Base-by-base conservation (phyloP, 768 basidiomycete genomes). In the Rhizopogon vulgaris region DNA sequence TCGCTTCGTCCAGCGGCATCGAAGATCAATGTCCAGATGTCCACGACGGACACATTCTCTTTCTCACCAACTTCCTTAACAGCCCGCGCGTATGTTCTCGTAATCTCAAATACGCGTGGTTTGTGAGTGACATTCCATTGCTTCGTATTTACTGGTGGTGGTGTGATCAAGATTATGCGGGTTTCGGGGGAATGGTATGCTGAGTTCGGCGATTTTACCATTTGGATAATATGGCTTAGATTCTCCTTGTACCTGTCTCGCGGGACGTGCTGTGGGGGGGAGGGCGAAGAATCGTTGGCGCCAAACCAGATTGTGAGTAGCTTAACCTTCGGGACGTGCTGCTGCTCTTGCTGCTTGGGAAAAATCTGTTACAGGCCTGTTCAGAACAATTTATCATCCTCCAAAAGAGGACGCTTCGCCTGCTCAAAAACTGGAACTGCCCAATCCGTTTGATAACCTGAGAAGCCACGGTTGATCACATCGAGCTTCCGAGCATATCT, bases 401-500 rank as follows among this genome's bases (percentile, higher is more conserved):
- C 12, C 4, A 6, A 6, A 22, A 24, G 22, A 40, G 39, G 22
- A 6, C 2, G 2, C 47, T 47, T 54, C 56, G 84, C 89, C 76
- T 86, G 83, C 60, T 87, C 77, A 52, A 94, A 79, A 25, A 91
- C 78, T 2, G 88, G 87, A 36, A 93, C 69, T 5, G 76, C 84
- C 92, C 92, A 94, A 30, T 85, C 82, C 1, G 90, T 86, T 61
- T 89, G 94, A 69, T 94, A 95, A 3, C 92, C 92, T 32, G 79
- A 76, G 34, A 84, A 73, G 1, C 94, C 94, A 45, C 93, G 82
- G 63, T 94, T 95, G 55, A 94, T 57, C 15, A 95, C 83, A 61
- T 96, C 94, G 28, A 92, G 67, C 66, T 84, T 90, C 55, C 94
- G 75, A 40, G 78, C 78, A 65, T 94, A 95, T 2, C 75, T 76